These are phyloP conservation scores for Aureoboletus auriporus DNA, from an alignment of 768 basidiomycete genomes.

Conservation along the genomic window DNA sequence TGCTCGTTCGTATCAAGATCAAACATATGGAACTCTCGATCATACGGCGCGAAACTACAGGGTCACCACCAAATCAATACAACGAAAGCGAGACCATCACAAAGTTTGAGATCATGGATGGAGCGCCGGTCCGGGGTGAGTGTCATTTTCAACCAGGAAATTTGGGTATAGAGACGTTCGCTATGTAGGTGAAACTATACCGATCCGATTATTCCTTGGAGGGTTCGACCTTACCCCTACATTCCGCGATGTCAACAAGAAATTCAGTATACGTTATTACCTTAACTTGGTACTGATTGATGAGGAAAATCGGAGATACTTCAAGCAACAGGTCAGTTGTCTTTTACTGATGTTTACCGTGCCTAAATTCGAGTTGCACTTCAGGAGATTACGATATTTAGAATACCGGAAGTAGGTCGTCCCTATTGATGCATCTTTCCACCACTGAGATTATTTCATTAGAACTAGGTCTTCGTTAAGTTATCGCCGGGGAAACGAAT, in stretches of 20 bases:
- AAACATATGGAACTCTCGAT: constrained; percentile 99
- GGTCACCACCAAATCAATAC: constrained; percentile 97
- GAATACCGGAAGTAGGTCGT: constrained; percentile 75
- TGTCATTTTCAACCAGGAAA: not conserved
- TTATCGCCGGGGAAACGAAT: not conserved
- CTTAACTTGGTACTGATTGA: constrained; percentile 96
- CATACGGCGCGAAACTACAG: constrained; percentile 95
- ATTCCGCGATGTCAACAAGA: constrained; percentile 99
- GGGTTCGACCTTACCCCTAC: constrained; percentile 99
- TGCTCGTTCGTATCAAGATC: constrained; percentile 98
- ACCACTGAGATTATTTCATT: constrained; percentile 3
- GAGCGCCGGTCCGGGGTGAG: constrained; percentile 90
- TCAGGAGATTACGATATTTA: constrained; percentile 84
- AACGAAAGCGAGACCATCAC: constrained; percentile 99
- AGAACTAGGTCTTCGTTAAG: constrained; percentile 32
- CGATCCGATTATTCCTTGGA: constrained; percentile 94
- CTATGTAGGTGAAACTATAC: constrained; percentile 89
- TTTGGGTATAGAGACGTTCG: not conserved
- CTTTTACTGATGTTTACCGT: not conserved
- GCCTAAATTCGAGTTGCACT: constrained; percentile 1
- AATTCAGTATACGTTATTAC: constrained; percentile 96
- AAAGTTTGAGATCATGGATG: constrained; percentile 99
- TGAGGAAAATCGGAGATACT: constrained; percentile 96
- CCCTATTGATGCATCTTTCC: not conserved
- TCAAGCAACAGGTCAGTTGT: constrained; percentile 82